phyloP scores from a whole-genome alignment of 768 basidiomycete species.

The Boletellus ananiceps region DNA sequence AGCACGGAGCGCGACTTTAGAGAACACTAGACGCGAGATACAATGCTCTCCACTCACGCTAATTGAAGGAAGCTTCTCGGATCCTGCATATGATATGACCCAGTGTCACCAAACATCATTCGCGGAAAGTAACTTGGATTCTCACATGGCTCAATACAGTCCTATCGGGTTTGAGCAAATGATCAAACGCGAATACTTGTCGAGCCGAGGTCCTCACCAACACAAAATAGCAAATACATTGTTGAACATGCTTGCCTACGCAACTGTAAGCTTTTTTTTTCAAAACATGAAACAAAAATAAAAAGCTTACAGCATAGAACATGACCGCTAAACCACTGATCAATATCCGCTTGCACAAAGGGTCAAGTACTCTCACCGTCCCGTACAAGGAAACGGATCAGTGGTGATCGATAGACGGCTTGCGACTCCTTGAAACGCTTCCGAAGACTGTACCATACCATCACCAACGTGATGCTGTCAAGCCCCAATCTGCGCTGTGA shows the following conservation, averaged over 20 bases:
- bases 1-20: not conserved
- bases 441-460: conserved; percentile 2
- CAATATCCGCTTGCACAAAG: not conserved
- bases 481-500: not conserved
- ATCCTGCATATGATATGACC: conserved; percentile 2
- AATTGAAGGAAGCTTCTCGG: conserved; percentile 7
- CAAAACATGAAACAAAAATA: no score
- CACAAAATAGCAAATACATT: conserved; percentile 4
- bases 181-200: not conserved
- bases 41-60: not conserved
- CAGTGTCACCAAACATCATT: not conserved
- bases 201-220: conserved; percentile 7
- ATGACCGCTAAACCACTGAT: not conserved
- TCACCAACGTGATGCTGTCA: not conserved
- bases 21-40: not conserved
- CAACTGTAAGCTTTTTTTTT: not conserved
- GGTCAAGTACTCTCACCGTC: conserved; percentile 3
- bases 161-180: conserved; percentile 3
- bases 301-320: conserved; percentile 4
- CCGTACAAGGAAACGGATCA: conserved; percentile 3
- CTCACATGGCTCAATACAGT: conserved; percentile 3
- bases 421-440: conserved; percentile 1
- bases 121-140: not conserved
- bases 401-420: not conserved
- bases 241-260: conserved; percentile 5